Evolutionary conservation across 2,329 filamentous ascomycete species (phyloP).

Genomic region (Monascus ruber): DNA sequence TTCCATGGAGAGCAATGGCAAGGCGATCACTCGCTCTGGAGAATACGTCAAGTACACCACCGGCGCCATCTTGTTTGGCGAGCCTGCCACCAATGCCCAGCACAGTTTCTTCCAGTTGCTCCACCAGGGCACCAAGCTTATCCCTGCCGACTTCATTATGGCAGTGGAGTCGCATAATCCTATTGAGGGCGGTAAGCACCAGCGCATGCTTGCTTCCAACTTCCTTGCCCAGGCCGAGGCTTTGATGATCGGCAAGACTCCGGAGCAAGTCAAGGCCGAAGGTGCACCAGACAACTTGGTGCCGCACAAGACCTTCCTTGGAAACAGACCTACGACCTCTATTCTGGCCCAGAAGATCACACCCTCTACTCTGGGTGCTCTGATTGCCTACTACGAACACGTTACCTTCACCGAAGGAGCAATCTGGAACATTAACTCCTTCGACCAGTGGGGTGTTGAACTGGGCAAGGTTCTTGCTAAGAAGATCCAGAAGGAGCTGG

Average conservation of each 20-base stretch:
- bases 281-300: slow-evolving; percentile 48
- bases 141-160: slow-evolving; percentile 95
- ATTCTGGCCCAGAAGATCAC: slow-evolving; percentile 92
- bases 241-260: slow-evolving; percentile 43
- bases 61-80: slow-evolving; percentile 88
- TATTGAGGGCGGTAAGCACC: slow-evolving; percentile 81
- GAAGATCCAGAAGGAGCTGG: slow-evolving; percentile 78
- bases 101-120: slow-evolving; percentile 99
- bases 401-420: slow-evolving; percentile 95
- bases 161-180: slow-evolving; percentile 96
- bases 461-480: slow-evolving; percentile 92
- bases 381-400: slow-evolving; percentile 99
- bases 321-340: slow-evolving; percentile 91
- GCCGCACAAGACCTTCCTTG: slow-evolving; percentile 98
- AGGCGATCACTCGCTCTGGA: slow-evolving; percentile 81
- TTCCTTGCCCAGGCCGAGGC: slow-evolving; percentile 41
- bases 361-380: slow-evolving; percentile 78
- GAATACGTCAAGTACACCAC: slow-evolving; percentile 95
- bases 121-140: slow-evolving; percentile 98
- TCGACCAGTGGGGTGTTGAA: slow-evolving; percentile 99
- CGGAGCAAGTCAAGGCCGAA: slow-evolving; percentile 37
- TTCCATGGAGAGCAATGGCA: slow-evolving; percentile 99
- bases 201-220: slow-evolving; percentile 51
- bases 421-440: slow-evolving; percentile 98
- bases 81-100: slow-evolving; percentile 97